phyloP scores from a whole-genome alignment of 1,284 basidiomycete genomes.

The Irpex sp. region DNA sequence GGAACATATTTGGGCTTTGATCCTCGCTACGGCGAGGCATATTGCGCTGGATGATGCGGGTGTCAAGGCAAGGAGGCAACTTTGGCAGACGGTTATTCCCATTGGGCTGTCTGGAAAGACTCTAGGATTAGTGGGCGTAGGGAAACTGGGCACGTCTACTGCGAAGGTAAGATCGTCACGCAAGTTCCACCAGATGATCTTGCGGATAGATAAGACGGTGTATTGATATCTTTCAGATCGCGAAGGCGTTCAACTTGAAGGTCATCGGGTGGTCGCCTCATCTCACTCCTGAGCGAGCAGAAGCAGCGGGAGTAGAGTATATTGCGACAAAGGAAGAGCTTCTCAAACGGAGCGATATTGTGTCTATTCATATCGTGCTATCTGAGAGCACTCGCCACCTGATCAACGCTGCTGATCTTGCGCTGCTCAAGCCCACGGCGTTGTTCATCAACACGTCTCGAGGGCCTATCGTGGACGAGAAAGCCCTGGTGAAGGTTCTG shows the following conservation, averaged over 20 bases:
- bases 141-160: constrained; percentile 46
- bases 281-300: constrained; percentile 54
- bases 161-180: constrained; percentile 35
- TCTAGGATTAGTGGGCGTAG: constrained; percentile 57
- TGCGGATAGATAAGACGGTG: no score
- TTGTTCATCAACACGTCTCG: constrained; percentile 64
- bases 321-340: constrained; percentile 48
- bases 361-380: constrained; percentile 58
- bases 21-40: constrained; percentile 52
- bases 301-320: constrained; percentile 46
- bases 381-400: constrained; percentile 48
- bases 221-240: constrained; percentile 36
- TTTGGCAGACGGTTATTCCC: constrained; percentile 56
- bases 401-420: constrained; percentile 44
- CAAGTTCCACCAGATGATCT: no score
- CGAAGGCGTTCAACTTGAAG: constrained; percentile 54
- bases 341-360: constrained; percentile 49
- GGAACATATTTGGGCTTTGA: constrained; percentile 67
- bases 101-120: constrained; percentile 51
- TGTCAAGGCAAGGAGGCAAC: constrained; percentile 41
- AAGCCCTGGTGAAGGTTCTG: constrained; percentile 46
- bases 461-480: constrained; percentile 58
- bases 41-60: constrained; percentile 50
- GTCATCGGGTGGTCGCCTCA: constrained; percentile 65
- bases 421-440: constrained; percentile 49